A percentile compares a stretch with the other conserved stretches of the same genome.
phyloP scores from a whole-genome alignment of 2,329 filamentous ascomycete genomes.

The Cercospora janseana region DNA sequence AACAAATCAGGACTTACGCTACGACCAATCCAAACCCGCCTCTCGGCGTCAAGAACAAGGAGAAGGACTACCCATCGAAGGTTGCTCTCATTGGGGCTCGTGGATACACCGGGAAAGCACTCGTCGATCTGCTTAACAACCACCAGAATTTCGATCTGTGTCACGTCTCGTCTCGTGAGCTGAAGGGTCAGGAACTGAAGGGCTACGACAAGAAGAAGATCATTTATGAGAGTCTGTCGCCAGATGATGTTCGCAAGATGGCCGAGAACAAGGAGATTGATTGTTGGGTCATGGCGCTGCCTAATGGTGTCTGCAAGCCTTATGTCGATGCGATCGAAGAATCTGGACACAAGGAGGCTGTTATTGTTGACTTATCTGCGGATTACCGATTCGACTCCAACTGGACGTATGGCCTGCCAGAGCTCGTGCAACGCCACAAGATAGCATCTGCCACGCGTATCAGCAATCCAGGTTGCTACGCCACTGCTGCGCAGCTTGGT shows the following conservation, averaged over 20 bases:
- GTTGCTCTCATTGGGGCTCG: conserved; percentile 87
- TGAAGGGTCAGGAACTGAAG: conserved; percentile 79
- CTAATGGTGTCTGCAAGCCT: conserved; percentile 91
- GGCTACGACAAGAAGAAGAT: conserved; percentile 91
- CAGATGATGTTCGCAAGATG: conserved; percentile 83
- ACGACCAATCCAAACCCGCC: conserved; percentile 87
- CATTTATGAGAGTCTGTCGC: conserved; percentile 83
- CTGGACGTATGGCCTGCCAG: conserved; percentile 90
- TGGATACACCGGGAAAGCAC: conserved; percentile 88
- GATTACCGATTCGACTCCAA: conserved; percentile 85
- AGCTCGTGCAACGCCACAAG: conserved; percentile 72
- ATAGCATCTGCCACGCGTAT: conserved; percentile 80
- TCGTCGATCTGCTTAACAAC: conserved; percentile 80
- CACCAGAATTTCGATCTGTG: conserved; percentile 88
- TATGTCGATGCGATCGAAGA: conserved; percentile 85
- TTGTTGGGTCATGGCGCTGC: conserved; percentile 96
- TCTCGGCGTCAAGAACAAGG: conserved; percentile 81
- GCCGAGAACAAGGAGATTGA: conserved; percentile 82
- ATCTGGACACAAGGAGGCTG: conserved; percentile 61
- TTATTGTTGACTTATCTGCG: conserved; percentile 92
- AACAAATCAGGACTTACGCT: conserved; percentile 42
- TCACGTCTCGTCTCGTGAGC: conserved; percentile 90
- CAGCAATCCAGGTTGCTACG: conserved; percentile 91
- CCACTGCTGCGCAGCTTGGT: conserved; percentile 85
- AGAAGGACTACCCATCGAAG: conserved; percentile 73